Evolutionary conservation across 495 filamentous ascomycete genomes (phyloP).

Genomic region (Hypoxylon rickii): DNA sequence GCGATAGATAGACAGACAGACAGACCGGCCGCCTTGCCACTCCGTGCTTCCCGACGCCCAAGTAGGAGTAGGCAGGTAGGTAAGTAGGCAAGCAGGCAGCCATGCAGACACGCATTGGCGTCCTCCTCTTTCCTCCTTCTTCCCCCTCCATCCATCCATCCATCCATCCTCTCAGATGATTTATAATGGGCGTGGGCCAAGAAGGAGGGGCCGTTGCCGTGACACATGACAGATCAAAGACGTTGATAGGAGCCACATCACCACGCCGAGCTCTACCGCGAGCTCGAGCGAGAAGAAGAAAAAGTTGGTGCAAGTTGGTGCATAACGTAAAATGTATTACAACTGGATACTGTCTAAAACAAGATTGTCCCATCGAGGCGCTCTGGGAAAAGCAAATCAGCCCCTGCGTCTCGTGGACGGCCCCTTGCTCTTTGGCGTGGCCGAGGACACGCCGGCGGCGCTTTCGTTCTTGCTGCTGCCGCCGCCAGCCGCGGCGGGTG

Average conservation of each 20-base stretch:
- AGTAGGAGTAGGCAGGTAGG: background rate
- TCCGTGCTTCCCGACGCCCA: slow-evolving; percentile 6
- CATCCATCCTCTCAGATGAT: background rate
- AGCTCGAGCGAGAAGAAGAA: slow-evolving; percentile 9
- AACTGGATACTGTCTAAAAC: background rate
- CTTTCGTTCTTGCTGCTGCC: background rate
- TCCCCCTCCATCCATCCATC: too few species aligned
- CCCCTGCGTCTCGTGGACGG: slow-evolving; percentile 60
- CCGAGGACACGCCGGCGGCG: slow-evolving; percentile 39
- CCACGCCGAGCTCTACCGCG: too few species aligned
- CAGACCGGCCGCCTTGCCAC: slow-evolving; percentile 7
- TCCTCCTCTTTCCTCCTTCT: too few species aligned
- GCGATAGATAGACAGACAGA: slow-evolving; percentile 4
- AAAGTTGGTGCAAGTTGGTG: too few species aligned
- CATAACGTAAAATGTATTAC: slow-evolving; percentile 20
- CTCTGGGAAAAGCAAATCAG: slow-evolving; percentile 34
- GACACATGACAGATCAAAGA: slow-evolving; percentile 24
- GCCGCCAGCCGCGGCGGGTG: slow-evolving; percentile 8
- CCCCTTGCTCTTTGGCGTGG: slow-evolving; percentile 52
- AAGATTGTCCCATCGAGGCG: too few species aligned
- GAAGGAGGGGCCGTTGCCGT: slow-evolving; percentile 3
- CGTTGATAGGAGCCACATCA: slow-evolving; percentile 21
- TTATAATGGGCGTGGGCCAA: slow-evolving; percentile 22
- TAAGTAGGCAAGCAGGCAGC: too few species aligned
- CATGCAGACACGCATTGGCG: slow-evolving; percentile 18